phyloP scores from a whole-genome alignment of 768 basidiomycete genomes.

The Ramaria rubella region DNA sequence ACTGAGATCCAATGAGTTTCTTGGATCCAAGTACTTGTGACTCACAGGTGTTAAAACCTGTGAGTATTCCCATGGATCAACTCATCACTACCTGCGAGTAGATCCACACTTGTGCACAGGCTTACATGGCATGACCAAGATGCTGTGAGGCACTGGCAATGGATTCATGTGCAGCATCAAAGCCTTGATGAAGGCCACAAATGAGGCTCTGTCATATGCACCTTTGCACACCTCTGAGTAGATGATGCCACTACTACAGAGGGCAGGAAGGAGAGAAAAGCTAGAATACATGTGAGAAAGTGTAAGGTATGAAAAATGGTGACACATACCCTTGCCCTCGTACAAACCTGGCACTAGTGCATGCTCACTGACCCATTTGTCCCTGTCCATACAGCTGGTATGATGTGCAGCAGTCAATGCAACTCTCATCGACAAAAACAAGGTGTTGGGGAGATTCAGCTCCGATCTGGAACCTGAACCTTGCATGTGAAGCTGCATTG shows the following conservation, averaged over 20 bases:
- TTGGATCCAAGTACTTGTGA: no score
- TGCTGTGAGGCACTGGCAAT: conserved; percentile 28
- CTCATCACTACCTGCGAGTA: no score
- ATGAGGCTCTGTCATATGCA: conserved; percentile 23
- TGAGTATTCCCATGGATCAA: no score
- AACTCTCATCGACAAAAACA: conserved; percentile 17
- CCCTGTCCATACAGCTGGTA: conserved; percentile 12
- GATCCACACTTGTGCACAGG: no score
- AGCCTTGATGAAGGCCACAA: conserved; percentile 27
- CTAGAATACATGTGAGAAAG: conserved; percentile 24
- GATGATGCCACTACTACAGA: conserved; percentile 31
- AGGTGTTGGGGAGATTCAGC: conserved; percentile 12
- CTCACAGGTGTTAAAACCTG: no score
- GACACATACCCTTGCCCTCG: conserved; percentile 8
- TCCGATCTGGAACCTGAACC: background rate
- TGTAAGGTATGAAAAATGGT: background rate
- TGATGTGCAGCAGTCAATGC: conserved; percentile 6
- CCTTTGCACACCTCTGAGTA: conserved; percentile 24
- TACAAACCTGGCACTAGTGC: conserved; percentile 14
- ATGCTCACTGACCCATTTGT: conserved; percentile 1
- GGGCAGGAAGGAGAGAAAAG: conserved; percentile 32
- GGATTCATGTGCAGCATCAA: conserved; percentile 32
- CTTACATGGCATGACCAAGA: conserved; percentile 30
- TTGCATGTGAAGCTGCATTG: background rate
- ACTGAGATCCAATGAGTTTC: no score